phyloP scores from a whole-genome alignment of 1,284 basidiomycete species.

The Melampsora americana region DNA sequence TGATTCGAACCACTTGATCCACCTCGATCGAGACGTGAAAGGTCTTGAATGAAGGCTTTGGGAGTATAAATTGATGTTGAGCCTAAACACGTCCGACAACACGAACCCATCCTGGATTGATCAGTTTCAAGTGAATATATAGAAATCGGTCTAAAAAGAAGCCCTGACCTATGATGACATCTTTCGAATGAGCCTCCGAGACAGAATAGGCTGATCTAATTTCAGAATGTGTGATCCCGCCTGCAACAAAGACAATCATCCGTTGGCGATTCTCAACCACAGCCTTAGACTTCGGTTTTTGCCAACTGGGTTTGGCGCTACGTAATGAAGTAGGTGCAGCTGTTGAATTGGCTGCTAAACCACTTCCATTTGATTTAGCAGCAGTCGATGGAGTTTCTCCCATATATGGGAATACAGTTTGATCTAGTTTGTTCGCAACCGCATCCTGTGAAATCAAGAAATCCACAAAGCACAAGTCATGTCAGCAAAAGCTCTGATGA shows the following conservation, averaged over 20 bases:
- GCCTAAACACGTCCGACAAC: neutral
- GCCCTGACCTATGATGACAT: slow-evolving; percentile 36
- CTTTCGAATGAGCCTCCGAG: slow-evolving; percentile 37
- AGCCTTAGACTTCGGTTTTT: slow-evolving; percentile 32
- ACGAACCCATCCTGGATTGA: neutral
- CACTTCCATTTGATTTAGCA: slow-evolving; percentile 58
- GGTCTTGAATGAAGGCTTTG: slow-evolving; percentile 27
- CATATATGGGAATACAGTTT: slow-evolving; percentile 79
- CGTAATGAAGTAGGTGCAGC: slow-evolving; percentile 56
- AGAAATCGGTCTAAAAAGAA: neutral
- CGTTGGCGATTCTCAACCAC: slow-evolving; percentile 61
- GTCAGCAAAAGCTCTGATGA: neutral
- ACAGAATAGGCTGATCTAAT: slow-evolving; percentile 60
- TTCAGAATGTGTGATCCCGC: slow-evolving; percentile 95
- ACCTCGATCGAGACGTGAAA: slow-evolving; percentile 29
- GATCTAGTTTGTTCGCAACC: slow-evolving; percentile 71
- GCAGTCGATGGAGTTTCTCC: slow-evolving; percentile 70
- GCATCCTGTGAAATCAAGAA: slow-evolving; percentile 62
- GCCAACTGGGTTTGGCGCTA: slow-evolving; percentile 43
- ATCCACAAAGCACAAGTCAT: neutral
- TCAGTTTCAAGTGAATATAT: neutral
- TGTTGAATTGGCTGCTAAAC: slow-evolving; percentile 52
- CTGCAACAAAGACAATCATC: slow-evolving; percentile 86
- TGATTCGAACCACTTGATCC: slow-evolving; percentile 35
- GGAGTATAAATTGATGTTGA: slow-evolving; percentile 40